phyloP scores from a whole-genome alignment of 345 rosid genomes.

The Raphanus raphanistrum region DNA sequence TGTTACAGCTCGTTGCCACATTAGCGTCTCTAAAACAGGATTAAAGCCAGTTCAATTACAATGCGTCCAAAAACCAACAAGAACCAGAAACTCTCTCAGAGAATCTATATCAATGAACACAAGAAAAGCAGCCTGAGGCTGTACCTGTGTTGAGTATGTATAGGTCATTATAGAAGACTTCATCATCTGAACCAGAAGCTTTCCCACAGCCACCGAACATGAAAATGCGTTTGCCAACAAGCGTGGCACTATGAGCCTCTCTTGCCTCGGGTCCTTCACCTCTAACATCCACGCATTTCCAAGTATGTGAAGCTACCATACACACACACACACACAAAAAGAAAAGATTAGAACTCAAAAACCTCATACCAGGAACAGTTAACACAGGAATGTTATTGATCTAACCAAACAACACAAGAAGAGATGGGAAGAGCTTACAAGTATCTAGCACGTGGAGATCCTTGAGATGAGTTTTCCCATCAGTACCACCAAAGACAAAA shows the following conservation, averaged over 20 bases:
- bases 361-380: neutral
- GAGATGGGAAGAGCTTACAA: conserved; percentile 50
- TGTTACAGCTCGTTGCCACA: conserved; percentile 74
- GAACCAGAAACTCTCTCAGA: neutral
- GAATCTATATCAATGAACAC: neutral
- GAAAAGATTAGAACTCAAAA: conserved; percentile 5
- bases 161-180: conserved; percentile 82
- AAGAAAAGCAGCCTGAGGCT: conserved; percentile 9
- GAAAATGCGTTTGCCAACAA: conserved; percentile 77
- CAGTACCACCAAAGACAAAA: conserved; percentile 92
- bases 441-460: conserved; percentile 87
- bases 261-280: conserved; percentile 90
- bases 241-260: conserved; percentile 89
- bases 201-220: conserved; percentile 94
- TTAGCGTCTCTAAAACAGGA: conserved; percentile 67
- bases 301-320: conserved; percentile 71
- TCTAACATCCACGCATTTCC: conserved; percentile 72
- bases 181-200: conserved; percentile 55
- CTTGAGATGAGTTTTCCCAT: conserved; percentile 70
- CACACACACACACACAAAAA: neutral
- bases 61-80: neutral
- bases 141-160: conserved; percentile 84
- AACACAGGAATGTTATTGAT: conserved; percentile 6
- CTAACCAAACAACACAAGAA: neutral
- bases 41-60: conserved; percentile 2